Base-by-base conservation (phyloP, 1,139 yeast genomes). In the Candida sojae region DNA sequence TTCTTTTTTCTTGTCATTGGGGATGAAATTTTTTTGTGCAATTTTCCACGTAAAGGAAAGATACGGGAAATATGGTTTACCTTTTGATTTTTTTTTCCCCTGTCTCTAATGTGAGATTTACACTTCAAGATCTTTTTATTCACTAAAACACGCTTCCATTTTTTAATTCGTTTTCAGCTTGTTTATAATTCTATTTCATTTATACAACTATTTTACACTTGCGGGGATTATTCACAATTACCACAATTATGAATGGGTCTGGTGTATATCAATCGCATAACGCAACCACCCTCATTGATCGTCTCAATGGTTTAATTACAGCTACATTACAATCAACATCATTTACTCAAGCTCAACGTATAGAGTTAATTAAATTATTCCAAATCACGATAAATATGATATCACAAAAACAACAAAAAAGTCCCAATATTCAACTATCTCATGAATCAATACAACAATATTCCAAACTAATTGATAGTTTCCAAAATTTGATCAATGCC, bases 331-430 rank as follows among this genome's bases (percentile, higher is more conserved):
- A 29, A 36, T 23, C 29, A n/a, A 29, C 17, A 8, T 33, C 31
- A 3, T 32, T 44, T 25, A 31, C 44, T 6, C 34, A 32, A 4
- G 32, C 32, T 9, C 46, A 42, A 23, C 45, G 42, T 13, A 17
- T 31, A 12, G 45, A 48, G 28, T 34, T 48, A 17, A 40, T 42
- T 3, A 48, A 46, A 35, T 41, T 46, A 17, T 38, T 48, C 33
- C 39, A 39, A 6, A 33, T 43, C 13, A 46, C 49, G 4, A 37
- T 43, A 13, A 42, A 43, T 12, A 38, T 44, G 45, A 39, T 48
- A 8, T 30, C 23, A 11, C 26, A 38, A 6, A 37, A 34, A 23
- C 40, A 21, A 9, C 32, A 30, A 7, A 35, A 38, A 6, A 23
- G 17, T n/a, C 13, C 33, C 31, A 29, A 21, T 12, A 13, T 25